These are phyloP conservation scores for Abrus precatorius DNA, from an alignment of 306 rosid genomes.

Conservation along the genomic window DNA sequence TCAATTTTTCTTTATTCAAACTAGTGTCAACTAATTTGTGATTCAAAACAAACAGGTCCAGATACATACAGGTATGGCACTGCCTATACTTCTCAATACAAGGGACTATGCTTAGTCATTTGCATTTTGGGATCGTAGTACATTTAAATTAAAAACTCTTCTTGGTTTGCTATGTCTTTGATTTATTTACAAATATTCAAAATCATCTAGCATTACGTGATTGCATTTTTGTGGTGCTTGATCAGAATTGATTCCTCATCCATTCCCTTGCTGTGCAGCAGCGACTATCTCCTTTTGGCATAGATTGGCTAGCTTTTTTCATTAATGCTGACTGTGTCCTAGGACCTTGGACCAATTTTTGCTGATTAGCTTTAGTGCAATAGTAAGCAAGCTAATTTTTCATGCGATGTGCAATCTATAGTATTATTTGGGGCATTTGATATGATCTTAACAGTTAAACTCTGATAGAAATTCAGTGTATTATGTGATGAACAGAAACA, in stretches of 20 bases:
- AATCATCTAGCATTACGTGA: background rate
- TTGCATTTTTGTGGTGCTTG: background rate
- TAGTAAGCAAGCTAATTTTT: background rate
- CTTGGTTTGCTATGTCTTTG: background rate
- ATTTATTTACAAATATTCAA: background rate
- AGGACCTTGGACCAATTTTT: slow-evolving; percentile 3
- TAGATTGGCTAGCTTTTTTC: background rate
- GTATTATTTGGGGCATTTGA: background rate
- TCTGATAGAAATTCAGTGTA: no score
- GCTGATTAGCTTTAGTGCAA: background rate
- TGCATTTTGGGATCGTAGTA: background rate
- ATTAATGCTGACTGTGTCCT: background rate
- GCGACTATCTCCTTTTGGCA: background rate
- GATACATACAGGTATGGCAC: background rate
- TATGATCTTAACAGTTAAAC: background rate
- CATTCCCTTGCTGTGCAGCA: background rate
- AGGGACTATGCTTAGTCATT: background rate
- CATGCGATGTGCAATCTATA: background rate
- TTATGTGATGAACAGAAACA: no score
- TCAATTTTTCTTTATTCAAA: slow-evolving; percentile 1
- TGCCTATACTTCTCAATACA: background rate
- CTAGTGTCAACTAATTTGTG: slow-evolving; percentile 12
- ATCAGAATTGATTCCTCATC: slow-evolving; percentile 3
- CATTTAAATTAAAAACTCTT: slow-evolving; percentile 17
- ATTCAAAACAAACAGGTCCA: slow-evolving; percentile 5